Percentiles rank a stretch among this genome's conserved stretches.
phyloP scores from a whole-genome alignment of 495 filamentous ascomycete species.

The Aspergillus taichungensis region DNA sequence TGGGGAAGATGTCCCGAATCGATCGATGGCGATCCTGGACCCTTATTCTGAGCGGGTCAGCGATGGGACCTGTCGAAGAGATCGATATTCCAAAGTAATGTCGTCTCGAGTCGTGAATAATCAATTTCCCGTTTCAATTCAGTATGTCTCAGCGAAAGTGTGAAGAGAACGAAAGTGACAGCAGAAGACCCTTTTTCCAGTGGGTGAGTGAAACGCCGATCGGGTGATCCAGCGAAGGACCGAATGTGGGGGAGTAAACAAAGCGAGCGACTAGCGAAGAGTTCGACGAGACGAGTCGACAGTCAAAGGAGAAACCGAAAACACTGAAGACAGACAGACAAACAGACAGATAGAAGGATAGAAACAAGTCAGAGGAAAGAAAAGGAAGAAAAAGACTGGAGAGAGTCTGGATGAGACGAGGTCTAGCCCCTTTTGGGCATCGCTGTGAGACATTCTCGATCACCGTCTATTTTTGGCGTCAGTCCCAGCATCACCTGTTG shows the following conservation, averaged over 20 bases:
- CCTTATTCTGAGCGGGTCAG: neutral
- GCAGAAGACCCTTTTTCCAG: neutral
- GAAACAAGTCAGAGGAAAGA: conserved; percentile 7
- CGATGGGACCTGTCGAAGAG: no score
- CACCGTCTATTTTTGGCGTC: conserved; percentile 16
- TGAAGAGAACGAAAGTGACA: neutral
- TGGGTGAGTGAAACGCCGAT: neutral
- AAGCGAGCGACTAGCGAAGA: conserved; percentile 15
- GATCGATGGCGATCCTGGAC: neutral
- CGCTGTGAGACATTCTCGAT: conserved; percentile 15
- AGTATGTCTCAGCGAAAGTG: neutral
- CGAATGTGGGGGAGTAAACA: conserved; percentile 14
- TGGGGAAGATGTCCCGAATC: neutral
- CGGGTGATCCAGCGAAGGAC: neutral
- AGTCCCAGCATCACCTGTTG: conserved; percentile 1
- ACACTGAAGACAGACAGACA: conserved; percentile 9
- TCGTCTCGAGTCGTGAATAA: neutral
- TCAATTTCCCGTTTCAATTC: no score
- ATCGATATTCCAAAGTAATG: neutral
- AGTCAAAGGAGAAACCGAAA: conserved; percentile 11
- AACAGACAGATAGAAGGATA: neutral
- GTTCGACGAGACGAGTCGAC: conserved; percentile 1
- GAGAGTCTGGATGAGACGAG: conserved; percentile 4
- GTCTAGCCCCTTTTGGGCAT: conserved; percentile 10
- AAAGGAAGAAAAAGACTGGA: conserved; percentile 6